Conservation (phyloP, 2,329 filamentous ascomycete species). For the Talaromyces funiculosus region DNA sequence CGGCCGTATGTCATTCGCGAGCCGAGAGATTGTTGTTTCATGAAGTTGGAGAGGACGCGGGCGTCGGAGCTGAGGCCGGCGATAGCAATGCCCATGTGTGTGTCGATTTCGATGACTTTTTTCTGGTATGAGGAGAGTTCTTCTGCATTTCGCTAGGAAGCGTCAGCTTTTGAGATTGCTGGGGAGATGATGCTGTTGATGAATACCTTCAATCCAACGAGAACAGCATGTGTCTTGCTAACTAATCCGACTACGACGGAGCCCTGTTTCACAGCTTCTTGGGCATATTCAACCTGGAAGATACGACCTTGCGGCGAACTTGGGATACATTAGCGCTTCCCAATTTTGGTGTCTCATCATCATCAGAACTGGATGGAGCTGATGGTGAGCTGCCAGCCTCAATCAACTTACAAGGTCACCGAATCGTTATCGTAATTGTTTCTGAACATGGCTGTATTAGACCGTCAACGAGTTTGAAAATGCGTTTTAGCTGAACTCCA, state of each 20-base stretch:
- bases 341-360: background rate
- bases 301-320: slow-evolving; percentile 98
- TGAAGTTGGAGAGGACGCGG: slow-evolving; percentile 99
- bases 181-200: slow-evolving; percentile 5
- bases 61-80: slow-evolving; percentile 96
- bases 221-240: slow-evolving; percentile 95
- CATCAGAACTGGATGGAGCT: background rate
- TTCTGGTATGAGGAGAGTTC: slow-evolving; percentile 99
- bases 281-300: slow-evolving; percentile 99
- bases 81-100: slow-evolving; percentile 91
- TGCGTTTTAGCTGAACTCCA: background rate
- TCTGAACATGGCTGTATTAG: slow-evolving; percentile 70
- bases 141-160: slow-evolving; percentile 82
- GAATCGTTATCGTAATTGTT: slow-evolving; percentile 99
- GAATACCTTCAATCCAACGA: slow-evolving; percentile 91
- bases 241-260: slow-evolving; percentile 95
- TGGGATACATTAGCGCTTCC: slow-evolving; percentile 9
- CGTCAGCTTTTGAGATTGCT: background rate
- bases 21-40: slow-evolving; percentile 97
- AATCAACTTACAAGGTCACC: slow-evolving; percentile 79
- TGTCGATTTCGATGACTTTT: slow-evolving; percentile 95
- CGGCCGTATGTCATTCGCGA: slow-evolving; percentile 95
- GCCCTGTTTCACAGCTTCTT: slow-evolving; percentile 97
- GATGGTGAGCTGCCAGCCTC: background rate
- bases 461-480: background rate